Base-by-base conservation (phyloP, 768 basidiomycete genomes). In the Boletus vinaceobasis region DNA sequence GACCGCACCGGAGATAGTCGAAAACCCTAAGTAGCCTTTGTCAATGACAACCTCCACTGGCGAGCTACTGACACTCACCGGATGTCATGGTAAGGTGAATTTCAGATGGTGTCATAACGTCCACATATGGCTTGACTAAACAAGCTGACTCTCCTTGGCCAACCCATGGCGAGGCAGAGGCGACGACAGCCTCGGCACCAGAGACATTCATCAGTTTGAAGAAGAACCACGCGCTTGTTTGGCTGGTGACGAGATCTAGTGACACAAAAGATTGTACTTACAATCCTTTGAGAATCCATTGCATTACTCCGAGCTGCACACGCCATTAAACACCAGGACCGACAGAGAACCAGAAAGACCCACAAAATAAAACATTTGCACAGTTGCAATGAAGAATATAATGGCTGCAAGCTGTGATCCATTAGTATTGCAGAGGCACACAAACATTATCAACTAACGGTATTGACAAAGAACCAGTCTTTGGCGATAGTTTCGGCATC, bases 131-230 rank as follows among this genome's bases (percentile, higher is more conserved):
- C 50, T 79, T 80, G 60, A 93, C 90, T 59, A 94, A 75, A 71
- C 91, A 92, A 43, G 90, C 91, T 23, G 86, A 88, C 70, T 94
- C 93, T 66, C 89, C 93, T 73, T 90, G 88, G 21, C 93, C 93
- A 60, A 96, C 84, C 81, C 89, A 96, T n/a, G 93, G 93, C 0
- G 92, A 93, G 15, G 92, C 86, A 46, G 93, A 85, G 29, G 93
- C 93, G 40, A 96, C 91, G 53, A 96, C 88, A 35, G 93, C 93
- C 67, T 96, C 93, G 4, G 92, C 93, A 55, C 94, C 93, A n/a
- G 93, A 94, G 33, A 96, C 82, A 59, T 89, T 86, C 84, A 96
- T 81, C 49, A 90, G 73, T 71, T 92, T 93, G 77, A 90, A 93
- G 80, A 96, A 95, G 74, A 95, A 81, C 90, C 90, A 93, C 4